Evolutionary conservation across 2,329 filamentous ascomycete species (phyloP).

Genomic region (Leptographium galeiforme): DNA sequence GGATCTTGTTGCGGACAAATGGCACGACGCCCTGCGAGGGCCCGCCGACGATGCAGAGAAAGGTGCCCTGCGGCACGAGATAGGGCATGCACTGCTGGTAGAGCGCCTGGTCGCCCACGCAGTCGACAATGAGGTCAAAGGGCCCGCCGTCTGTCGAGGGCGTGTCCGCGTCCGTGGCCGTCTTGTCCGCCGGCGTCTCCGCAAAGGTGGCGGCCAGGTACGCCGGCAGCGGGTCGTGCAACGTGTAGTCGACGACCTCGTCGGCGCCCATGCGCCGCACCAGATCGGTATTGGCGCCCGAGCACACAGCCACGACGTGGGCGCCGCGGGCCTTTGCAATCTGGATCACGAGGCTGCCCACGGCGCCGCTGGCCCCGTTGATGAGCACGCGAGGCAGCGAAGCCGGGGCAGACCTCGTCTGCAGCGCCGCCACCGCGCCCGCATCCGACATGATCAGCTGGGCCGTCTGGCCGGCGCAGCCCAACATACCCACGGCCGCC

Average conservation of each 20-base stretch:
- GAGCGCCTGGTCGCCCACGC: constrained; percentile 32
- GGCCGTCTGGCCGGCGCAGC: constrained; percentile 22
- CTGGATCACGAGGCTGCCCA: constrained; percentile 33
- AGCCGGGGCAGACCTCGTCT: constrained; percentile 1
- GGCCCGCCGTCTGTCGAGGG: background rate
- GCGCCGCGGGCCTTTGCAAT: constrained; percentile 27
- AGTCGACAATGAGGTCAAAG: constrained; percentile 35
- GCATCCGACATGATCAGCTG: constrained; percentile 15
- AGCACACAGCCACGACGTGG: constrained; percentile 33
- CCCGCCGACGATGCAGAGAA: constrained; percentile 21
- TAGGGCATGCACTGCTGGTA: constrained; percentile 26
- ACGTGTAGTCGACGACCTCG: constrained; percentile 29
- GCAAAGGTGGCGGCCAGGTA: constrained; percentile 21
- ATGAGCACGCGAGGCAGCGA: constrained; percentile 28
- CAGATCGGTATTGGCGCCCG: constrained; percentile 28
- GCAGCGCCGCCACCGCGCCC: constrained; percentile 4
- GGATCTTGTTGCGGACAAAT: constrained; percentile 18
- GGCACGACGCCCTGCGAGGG: constrained; percentile 16
- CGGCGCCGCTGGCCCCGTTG: constrained; percentile 37
- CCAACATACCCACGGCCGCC: constrained; percentile 18
- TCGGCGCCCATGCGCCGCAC: constrained; percentile 33
- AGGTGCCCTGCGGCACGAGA: constrained; percentile 23
- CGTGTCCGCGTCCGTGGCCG: background rate
- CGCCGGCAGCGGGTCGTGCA: constrained; percentile 21
- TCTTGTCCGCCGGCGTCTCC: background rate